A percentile compares a stretch with the other conserved stretches of the same genome.
Conservation (phyloP, 208 protist genomes). For the Borovskyia barvae region DNA sequence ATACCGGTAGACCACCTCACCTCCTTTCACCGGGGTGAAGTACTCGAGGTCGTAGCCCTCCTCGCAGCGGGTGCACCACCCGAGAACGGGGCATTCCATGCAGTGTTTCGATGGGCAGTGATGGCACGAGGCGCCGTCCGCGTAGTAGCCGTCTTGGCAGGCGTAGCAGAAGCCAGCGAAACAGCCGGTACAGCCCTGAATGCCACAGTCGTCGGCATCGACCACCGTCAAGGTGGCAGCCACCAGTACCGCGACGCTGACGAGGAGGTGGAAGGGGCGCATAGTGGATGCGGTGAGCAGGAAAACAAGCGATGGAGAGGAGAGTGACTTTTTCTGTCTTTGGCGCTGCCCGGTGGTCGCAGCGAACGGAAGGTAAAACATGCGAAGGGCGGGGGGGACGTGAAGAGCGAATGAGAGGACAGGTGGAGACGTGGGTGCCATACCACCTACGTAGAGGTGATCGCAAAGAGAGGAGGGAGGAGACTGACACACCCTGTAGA, state of each 20-base stretch:
- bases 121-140: not conserved
- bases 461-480: no score
- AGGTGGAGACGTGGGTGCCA: no score
- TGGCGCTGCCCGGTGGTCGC: no score
- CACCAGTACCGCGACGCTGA: not conserved
- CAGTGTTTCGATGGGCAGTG: conserved; percentile 8
- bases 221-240: not conserved
- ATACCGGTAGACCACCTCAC: not conserved
- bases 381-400: no score
- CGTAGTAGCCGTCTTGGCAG: conserved; percentile 15
- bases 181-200: not conserved
- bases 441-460: no score
- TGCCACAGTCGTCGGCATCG: not conserved
- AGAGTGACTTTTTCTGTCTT: no score
- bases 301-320: no score
- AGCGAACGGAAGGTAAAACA: no score
- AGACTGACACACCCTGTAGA: no score
- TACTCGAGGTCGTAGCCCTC: conserved; percentile 15
- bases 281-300: no score
- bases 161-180: not conserved
- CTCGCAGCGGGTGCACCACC: conserved; percentile 9
- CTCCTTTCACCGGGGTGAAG: not conserved
- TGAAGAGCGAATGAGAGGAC: no score
- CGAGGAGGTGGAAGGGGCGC: no score
- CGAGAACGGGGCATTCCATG: not conserved